Evolutionary conservation across 1,284 basidiomycete species (phyloP).

Genomic region (Rhodotorula sp.): DNA sequence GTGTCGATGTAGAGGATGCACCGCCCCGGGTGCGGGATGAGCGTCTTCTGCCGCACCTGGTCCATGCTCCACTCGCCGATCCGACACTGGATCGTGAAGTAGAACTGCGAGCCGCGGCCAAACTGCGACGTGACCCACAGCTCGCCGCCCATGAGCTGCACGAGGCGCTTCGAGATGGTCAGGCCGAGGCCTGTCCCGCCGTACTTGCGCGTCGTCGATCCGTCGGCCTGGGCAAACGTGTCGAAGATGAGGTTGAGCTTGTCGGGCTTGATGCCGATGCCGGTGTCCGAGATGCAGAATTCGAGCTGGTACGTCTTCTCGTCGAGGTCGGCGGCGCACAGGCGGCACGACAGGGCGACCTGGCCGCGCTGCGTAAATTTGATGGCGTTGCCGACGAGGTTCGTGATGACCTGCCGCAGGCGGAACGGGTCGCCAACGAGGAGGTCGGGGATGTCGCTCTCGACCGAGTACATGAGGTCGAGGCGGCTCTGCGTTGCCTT

Average conservation of each 20-base stretch:
- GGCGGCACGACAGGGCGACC: conserved; percentile 83
- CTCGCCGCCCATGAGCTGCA: conserved; percentile 96
- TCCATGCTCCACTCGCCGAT: conserved; percentile 45
- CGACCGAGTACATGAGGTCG: conserved; percentile 95
- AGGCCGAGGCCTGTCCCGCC: conserved; percentile 97
- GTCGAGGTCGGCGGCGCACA: conserved; percentile 65
- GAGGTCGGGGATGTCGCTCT: conserved; percentile 93
- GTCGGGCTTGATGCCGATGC: conserved; percentile 98
- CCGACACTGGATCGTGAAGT: conserved; percentile 83
- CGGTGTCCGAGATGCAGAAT: conserved; percentile 97
- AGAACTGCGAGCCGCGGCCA: conserved; percentile 91
- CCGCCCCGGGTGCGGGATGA: conserved; percentile 57
- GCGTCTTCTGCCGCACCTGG: conserved; percentile 45
- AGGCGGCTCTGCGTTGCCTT: conserved; percentile 97
- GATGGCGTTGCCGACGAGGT: conserved; percentile 91
- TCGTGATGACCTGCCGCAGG: conserved; percentile 89
- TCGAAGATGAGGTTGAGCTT: conserved; percentile 99
- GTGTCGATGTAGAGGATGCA: conserved; percentile 86
- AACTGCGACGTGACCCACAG: conserved; percentile 96
- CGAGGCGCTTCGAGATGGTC: conserved; percentile 69
- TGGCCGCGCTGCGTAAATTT: conserved; percentile 93
- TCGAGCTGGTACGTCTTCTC: conserved; percentile 83
- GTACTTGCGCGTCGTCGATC: conserved; percentile 70
- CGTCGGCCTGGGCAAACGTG: conserved; percentile 98
- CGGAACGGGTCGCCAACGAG: conserved; percentile 92